Evolutionary conservation across 2,329 filamentous ascomycete genomes (phyloP), one percentile per base, ranked within the genome.

Genomic region (Fusarium buharicum): DNA sequence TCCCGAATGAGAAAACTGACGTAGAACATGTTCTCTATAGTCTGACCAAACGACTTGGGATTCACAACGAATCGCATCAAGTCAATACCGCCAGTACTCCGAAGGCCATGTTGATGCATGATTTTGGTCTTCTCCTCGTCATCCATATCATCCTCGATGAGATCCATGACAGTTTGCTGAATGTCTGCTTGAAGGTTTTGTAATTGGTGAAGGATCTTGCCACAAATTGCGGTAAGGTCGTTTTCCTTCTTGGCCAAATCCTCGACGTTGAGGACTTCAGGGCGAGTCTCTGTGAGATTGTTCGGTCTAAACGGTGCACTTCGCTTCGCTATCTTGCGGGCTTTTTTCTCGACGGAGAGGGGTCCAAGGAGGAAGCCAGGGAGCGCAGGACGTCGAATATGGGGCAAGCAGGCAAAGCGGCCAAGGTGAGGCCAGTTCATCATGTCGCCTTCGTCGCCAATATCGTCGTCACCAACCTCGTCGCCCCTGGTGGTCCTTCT

Each of bases 11-110:
- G 79, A 72, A 99, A 99, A 73, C 92, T 96, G 67, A 97, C 86
- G 74, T 98, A 98, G 76, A 99, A 99, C 69, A 99, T 82, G 70
- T 99, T 99, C 74, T 99, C 95, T 7, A 99, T 88, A 0, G 93
- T 97, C 76, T 99, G 95, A 0, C 92, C 92, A 70, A 98, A 99
- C 1, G 92, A 96, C 34, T 80, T 80, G 1, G 95, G 95, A 68
- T 99, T 97, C 63, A 98, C 85, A 36, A 93, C 91, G 67, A 97
- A 98, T 48, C 90, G 87, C 74, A 97, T 90, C 12, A 97, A 77
- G 45, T 91, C 87, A 4, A 97, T 85, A 14, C 91, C 91, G 2
- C 88, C 88, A 3, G 87, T 87, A 16, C 83, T 81, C 12, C 87
- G 84, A 13, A 97, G 79, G 3, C 88, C 85, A 68, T 90, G 78